Conservation (phyloP, 2,329 filamentous ascomycete genomes). For the Xylariaceae sp. region DNA sequence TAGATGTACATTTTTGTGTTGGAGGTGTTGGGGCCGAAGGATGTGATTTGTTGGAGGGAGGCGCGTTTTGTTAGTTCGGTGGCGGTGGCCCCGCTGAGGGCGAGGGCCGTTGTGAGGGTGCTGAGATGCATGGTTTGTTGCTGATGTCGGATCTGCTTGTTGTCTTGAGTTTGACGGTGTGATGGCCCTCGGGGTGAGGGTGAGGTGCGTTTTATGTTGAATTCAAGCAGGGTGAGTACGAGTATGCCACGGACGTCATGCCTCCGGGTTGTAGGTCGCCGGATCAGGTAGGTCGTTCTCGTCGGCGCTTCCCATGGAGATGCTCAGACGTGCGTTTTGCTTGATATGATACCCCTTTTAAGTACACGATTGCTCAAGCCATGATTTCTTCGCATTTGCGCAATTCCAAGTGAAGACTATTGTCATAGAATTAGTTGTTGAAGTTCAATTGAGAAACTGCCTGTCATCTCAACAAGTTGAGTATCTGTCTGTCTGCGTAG, state of each 20-base stretch:
- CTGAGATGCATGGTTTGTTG: slow-evolving; percentile 9
- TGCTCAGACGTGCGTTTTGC: background rate
- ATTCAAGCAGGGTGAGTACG: background rate
- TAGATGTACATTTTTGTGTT: slow-evolving; percentile 43
- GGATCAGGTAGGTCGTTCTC: background rate
- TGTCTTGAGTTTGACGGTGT: too few species aligned
- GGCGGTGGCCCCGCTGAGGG: slow-evolving; percentile 13
- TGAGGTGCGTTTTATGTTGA: background rate
- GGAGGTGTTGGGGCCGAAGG: slow-evolving; percentile 35
- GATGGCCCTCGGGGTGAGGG: background rate
- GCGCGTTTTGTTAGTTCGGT: slow-evolving; percentile 15
- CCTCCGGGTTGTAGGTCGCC: background rate
- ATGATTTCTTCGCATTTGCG: too few species aligned
- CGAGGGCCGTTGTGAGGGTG: slow-evolving; percentile 9
- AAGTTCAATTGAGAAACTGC: too few species aligned
- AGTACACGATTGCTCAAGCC: too few species aligned
- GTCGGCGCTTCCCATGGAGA: background rate
- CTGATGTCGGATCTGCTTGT: too few species aligned
- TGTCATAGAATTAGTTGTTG: too few species aligned
- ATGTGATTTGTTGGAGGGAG: slow-evolving; percentile 26
- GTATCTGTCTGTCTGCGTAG: too few species aligned
- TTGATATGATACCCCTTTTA: background rate
- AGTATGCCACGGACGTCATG: background rate
- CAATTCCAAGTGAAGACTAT: too few species aligned
- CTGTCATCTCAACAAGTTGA: too few species aligned